A percentile compares a stretch with the other conserved stretches of the same genome.
These are phyloP conservation scores for Microcyclosporella mali DNA, from an alignment of 2,329 filamentous ascomycete genomes.

Conservation along the genomic window DNA sequence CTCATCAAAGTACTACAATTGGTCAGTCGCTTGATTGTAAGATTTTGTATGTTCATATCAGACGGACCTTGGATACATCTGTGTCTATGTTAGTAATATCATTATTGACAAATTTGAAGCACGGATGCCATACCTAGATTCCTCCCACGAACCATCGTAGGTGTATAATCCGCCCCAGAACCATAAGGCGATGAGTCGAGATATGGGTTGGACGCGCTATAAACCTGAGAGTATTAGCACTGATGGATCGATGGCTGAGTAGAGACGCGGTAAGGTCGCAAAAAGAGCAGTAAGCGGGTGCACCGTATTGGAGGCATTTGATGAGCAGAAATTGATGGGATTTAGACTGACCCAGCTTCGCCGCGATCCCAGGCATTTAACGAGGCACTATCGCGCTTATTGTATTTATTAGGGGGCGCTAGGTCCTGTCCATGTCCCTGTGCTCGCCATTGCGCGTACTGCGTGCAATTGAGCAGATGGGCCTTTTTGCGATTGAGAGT, in stretches of 20 bases:
- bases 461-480: slow-evolving; percentile 25
- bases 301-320: background rate
- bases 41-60: background rate
- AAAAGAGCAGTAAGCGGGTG: slow-evolving; percentile 1
- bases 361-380: slow-evolving; percentile 16
- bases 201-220: slow-evolving; percentile 11
- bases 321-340: no score
- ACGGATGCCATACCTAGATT: slow-evolving; percentile 14
- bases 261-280: background rate
- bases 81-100: background rate
- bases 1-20: slow-evolving; percentile 24
- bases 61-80: slow-evolving; percentile 20
- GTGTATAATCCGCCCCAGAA: slow-evolving; percentile 8
- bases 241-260: background rate
- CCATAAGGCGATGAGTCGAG: slow-evolving; percentile 13
- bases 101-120: background rate
- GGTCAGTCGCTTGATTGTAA: background rate
- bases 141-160: slow-evolving; percentile 20
- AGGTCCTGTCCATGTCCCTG: slow-evolving; percentile 30
- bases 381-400: slow-evolving; percentile 21
- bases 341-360: slow-evolving; percentile 16
- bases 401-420: slow-evolving; percentile 27
- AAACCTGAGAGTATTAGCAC: background rate
- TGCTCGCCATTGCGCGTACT: slow-evolving; percentile 27
- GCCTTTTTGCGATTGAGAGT: slow-evolving; percentile 31